Base-by-base conservation (phyloP, 2,329 filamentous ascomycete genomes). In the Diaporthe longicolla region DNA sequence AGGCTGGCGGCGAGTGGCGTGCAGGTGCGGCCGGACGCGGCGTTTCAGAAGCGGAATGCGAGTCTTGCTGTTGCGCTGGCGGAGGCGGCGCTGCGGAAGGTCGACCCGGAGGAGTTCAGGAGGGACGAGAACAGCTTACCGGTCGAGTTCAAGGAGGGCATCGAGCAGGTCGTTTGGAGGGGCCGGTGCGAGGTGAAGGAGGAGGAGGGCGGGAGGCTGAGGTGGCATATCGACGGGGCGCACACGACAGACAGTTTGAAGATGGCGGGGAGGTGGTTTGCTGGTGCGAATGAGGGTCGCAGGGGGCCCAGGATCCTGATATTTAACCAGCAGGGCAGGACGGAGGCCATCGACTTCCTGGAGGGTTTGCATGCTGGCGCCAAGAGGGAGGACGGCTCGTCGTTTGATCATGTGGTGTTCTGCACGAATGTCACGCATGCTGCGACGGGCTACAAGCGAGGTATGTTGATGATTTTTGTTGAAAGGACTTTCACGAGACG, bases 241-340 rank as follows among this genome's bases (percentile, higher is more conserved):
- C 97, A 99, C 83, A 99, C 96, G 0, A 87, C 93, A 4, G 96
- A 98, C 80, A 98, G 95, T 81, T 92, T 99, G 71, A 90, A 93
- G 76, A 89, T 94, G 77, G 94, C 95, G 6, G 92, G 92, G 0
- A 89, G 90, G 76, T 98, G 95, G 95, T 98, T 98, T 80, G 89
- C 91, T 2, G 82, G 82, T 13, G 86, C 89, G 78, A 85, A 32
- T 11, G 43, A 54, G 19, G 71, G 29, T 0, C 65, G 65, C 4
- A 35, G 32, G 4, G 86, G 84, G 0, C 83, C 83, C 1, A 85
- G 86, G 61, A 82, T 88, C 54, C 86, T 99, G 65, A 92, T 98
- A 71, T 99, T 98, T 88, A 98, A 98, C 82, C 97, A 98, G 83
- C 90, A 92, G 80, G 89, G 88, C 58, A 87, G 89, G 71, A 81